Conservation (phyloP, 78 protist genomes). For the Protostelium mycophagum region DNA sequence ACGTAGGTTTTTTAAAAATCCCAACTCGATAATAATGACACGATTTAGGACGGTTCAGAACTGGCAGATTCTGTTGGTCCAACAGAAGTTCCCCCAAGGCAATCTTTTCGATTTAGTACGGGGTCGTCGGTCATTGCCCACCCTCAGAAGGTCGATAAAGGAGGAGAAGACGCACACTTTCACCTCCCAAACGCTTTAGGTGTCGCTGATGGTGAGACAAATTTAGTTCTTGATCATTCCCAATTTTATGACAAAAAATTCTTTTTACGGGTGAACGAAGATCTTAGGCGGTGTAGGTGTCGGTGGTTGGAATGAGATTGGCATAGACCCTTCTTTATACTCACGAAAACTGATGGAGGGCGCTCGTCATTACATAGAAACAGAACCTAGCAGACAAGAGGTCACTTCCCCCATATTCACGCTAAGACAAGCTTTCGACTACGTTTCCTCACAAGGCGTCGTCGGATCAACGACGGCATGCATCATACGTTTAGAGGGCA, state of each 20-base stretch:
- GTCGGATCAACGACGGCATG: conserved; percentile 77
- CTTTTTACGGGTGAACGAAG: background rate
- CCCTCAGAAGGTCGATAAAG: conserved; percentile 56
- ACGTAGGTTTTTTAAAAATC: too few relatives aligned
- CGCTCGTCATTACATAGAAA: conserved; percentile 5
- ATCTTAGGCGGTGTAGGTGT: conserved; percentile 28
- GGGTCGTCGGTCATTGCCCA: conserved; percentile 53
- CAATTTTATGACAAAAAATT: background rate
- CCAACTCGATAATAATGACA: background rate
- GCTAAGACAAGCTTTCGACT: conserved; percentile 42
- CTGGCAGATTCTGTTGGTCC: background rate
- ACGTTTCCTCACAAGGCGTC: conserved; percentile 13
- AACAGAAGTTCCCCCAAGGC: background rate
- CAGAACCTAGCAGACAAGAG: background rate
- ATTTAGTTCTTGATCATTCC: too few relatives aligned
- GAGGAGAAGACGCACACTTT: conserved; percentile 60
- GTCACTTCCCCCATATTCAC: conserved; percentile 20
- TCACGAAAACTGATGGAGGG: conserved; percentile 72
- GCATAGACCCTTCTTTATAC: conserved; percentile 69
- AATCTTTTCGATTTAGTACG: conserved; percentile 18
- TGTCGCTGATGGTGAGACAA: conserved; percentile 39
- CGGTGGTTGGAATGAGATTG: conserved; percentile 79
- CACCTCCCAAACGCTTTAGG: conserved; percentile 24
- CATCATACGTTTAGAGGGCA: conserved; percentile 20
- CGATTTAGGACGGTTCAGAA: background rate